These are phyloP conservation scores for Phaeophleospora eucalypticola DNA, from an alignment of 2,329 filamentous ascomycete genomes.

Conservation along the genomic window DNA sequence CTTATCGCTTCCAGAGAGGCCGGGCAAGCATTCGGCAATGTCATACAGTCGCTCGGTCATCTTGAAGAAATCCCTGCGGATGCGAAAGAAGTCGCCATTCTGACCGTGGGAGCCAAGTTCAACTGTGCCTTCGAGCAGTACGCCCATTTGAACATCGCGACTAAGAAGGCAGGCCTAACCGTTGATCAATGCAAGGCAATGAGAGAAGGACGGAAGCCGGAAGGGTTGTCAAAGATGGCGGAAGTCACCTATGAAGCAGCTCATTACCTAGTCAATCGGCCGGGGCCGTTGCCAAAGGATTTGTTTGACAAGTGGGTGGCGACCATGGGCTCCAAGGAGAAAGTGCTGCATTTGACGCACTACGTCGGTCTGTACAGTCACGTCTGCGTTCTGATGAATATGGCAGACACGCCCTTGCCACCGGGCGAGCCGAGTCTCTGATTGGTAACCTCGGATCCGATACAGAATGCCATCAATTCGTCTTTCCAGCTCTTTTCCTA, in stretches of 20 bases:
- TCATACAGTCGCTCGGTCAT: slow-evolving; percentile 3
- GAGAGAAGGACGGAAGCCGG: slow-evolving; percentile 12
- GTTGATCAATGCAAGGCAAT: slow-evolving; percentile 8
- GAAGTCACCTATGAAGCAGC: slow-evolving; percentile 19
- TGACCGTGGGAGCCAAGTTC: slow-evolving; percentile 19
- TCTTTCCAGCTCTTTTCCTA: no score
- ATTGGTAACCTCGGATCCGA: neutral
- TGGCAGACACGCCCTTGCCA: slow-evolving; percentile 15
- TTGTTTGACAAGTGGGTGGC: slow-evolving; percentile 16
- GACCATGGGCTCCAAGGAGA: slow-evolving; percentile 20
- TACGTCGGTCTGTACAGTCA: slow-evolving; percentile 23
- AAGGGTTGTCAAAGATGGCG: slow-evolving; percentile 11
- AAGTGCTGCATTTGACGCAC: slow-evolving; percentile 19
- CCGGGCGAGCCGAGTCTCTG: neutral
- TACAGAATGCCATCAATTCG: no score
- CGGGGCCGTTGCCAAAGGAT: slow-evolving; percentile 13
- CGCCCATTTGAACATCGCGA: slow-evolving; percentile 18
- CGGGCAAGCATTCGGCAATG: slow-evolving; percentile 6
- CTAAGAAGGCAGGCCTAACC: slow-evolving; percentile 9
- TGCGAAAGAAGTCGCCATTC: slow-evolving; percentile 22
- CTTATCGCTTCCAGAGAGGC: slow-evolving; percentile 13
- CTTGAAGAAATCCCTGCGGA: slow-evolving; percentile 16
- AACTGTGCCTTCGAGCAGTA: slow-evolving; percentile 23
- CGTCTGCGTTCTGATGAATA: slow-evolving; percentile 23
- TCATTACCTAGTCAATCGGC: slow-evolving; percentile 11